Base-by-base conservation (phyloP, 2,329 filamentous ascomycete species). In the Fusarium neocosmosporiellum region DNA sequence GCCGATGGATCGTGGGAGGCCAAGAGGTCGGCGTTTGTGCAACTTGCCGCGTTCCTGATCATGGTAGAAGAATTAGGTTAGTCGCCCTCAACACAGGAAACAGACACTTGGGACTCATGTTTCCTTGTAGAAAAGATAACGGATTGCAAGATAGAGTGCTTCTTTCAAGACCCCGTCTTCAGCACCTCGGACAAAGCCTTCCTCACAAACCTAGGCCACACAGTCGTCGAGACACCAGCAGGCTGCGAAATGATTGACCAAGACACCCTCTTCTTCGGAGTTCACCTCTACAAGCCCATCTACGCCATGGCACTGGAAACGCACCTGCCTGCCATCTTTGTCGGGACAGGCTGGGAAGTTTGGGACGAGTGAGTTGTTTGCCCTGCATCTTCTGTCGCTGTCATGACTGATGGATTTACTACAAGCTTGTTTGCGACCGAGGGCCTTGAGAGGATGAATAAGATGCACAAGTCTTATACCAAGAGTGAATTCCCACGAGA, bases 141-240 rank as follows among this genome's bases (percentile, higher is more conserved):
- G 7, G 53, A 59, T 0, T 22, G 20, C 0, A 74, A 77, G 2
- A 86, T 90, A 16, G 76, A 80, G 5, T 87, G 86, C 64, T 71
- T 85, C 61, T 87, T 89, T 63, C 88, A 90, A 70, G 88, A 90
- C 36, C 88, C 88, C 1, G 73, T 84, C 34, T 89, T 90, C 75
- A 85, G 85, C 1, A 33, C 77, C 1, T 80, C 82, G 0, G 88
- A 90, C 75, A 83, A 80, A 37, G 78, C 81, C 0, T 92, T 91
- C 71, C 85, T 92, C 31, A 77, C 83, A 66, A 81, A 84, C 24
- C 85, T 91, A 0, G 88, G 89, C n/a, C 88, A 89, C 59, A 63
- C 80, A 3, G 83, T 88, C 5, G 82, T 88, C 5, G 82, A 87
- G 1, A 83, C 87, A 2, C 91, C 92, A 0, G 76, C 64, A 0